Evolutionary conservation across 768 basidiomycete genomes (phyloP).

Genomic region (Hericium coralloides): DNA sequence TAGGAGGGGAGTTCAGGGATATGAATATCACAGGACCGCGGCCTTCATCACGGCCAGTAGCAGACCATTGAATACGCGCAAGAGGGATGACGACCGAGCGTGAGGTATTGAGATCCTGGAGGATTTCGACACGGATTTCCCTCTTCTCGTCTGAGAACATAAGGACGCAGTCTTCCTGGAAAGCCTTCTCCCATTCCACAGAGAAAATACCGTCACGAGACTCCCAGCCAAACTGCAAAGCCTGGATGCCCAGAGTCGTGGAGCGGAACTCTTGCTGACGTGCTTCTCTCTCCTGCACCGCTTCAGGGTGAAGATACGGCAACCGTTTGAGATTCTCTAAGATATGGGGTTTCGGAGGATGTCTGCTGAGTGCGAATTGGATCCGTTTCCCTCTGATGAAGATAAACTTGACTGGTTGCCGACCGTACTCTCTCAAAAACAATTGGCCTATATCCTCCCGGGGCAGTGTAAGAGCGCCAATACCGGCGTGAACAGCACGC

Average conservation of each 20-base stretch:
- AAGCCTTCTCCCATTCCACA: conserved; percentile 42
- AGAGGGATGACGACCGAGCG: conserved; percentile 36
- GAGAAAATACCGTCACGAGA: conserved; percentile 53
- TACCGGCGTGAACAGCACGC: conserved; percentile 29
- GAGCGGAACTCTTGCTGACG: conserved; percentile 19
- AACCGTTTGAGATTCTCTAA: conserved; percentile 6
- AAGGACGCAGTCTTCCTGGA: conserved; percentile 21
- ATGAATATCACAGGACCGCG: conserved; percentile 29
- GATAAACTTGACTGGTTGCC: conserved; percentile 14
- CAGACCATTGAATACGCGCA: conserved; percentile 33
- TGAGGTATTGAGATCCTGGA: conserved; percentile 10
- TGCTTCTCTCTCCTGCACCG: not conserved
- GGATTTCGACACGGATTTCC: conserved; percentile 35
- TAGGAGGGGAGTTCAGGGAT: conserved; percentile 31
- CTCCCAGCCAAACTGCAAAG: conserved; percentile 53
- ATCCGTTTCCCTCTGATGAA: conserved; percentile 25
- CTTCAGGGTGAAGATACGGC: conserved; percentile 8
- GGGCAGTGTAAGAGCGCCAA: conserved; percentile 42
- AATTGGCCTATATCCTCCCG: conserved; percentile 25
- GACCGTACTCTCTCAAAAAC: conserved; percentile 37
- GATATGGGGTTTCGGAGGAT: conserved; percentile 17
- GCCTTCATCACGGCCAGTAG: conserved; percentile 24
- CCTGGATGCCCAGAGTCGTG: conserved; percentile 22
- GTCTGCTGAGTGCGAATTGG: conserved; percentile 14
- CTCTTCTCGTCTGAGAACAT: conserved; percentile 33